A percentile compares a stretch with the other conserved stretches of the same genome.
Conservation (phyloP, 306 rosid species). For the Trifolium subterraneum region DNA sequence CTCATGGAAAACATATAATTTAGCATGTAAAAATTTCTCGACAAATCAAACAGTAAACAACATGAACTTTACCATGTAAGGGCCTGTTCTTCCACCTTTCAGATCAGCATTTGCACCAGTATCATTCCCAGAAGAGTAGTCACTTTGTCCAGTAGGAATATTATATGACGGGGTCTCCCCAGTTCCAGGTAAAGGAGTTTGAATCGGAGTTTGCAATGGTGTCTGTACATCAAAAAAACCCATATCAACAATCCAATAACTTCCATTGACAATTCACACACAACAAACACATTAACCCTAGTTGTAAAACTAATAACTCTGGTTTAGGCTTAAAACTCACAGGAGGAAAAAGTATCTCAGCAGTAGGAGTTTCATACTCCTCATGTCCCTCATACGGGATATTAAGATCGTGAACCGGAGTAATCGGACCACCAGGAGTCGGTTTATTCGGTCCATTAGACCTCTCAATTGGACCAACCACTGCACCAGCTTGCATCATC, state of each 20-base stretch:
- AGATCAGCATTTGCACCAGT: conserved; percentile 67
- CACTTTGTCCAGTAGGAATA: conserved; percentile 89
- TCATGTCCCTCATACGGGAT: conserved; percentile 95
- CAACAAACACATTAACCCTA: not conserved
- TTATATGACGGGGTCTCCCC: conserved; percentile 69
- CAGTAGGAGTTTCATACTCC: conserved; percentile 98
- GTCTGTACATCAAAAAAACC: conserved; percentile 61
- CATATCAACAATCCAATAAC: conserved; percentile 33
- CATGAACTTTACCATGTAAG: conserved; percentile 67
- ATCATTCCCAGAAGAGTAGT: conserved; percentile 79
- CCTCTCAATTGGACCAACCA: conserved; percentile 83
- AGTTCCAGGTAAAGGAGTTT: conserved; percentile 88
- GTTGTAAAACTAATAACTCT: not conserved
- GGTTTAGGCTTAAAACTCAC: conserved; percentile 56
- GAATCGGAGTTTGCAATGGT: conserved; percentile 91
- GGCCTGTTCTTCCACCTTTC: conserved; percentile 75
- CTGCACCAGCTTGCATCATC: conserved; percentile 86
- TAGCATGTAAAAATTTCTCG: not conserved
- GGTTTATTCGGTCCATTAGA: conserved; percentile 64
- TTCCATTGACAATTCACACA: not conserved
- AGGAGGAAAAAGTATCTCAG: conserved; percentile 94
- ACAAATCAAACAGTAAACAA: not conserved
- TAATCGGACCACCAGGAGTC: conserved; percentile 74
- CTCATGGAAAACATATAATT: not conserved
- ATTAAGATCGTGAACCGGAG: conserved; percentile 99